Evolutionary conservation across 106 monocot species (phyloP).

Genomic region (Acorus calamus): DNA sequence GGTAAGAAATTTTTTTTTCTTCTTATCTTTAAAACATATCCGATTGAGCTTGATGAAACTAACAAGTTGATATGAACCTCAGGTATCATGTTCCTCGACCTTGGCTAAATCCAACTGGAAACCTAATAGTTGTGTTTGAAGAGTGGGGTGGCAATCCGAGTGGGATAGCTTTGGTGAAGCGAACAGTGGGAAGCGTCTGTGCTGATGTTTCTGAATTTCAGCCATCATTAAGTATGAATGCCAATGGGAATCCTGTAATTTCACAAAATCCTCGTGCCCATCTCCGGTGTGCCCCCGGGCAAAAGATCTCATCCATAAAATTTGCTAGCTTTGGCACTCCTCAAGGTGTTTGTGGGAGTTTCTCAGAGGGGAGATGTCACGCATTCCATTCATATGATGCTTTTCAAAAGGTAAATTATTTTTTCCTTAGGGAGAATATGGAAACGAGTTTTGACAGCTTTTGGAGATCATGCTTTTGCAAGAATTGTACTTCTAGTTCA

Average conservation of each 20-base stretch:
- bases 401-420: slow-evolving; percentile 55
- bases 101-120: slow-evolving; percentile 72
- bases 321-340: slow-evolving; percentile 96
- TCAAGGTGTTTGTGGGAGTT: slow-evolving; percentile 64
- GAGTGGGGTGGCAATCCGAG: slow-evolving; percentile 84
- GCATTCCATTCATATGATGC: slow-evolving; percentile 78
- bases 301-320: slow-evolving; percentile 59
- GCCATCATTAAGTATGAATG: slow-evolving; percentile 49
- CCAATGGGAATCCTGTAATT: slow-evolving; percentile 17
- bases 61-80: not conserved
- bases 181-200: slow-evolving; percentile 56
- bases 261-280: slow-evolving; percentile 36
- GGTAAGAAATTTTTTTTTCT: slow-evolving; percentile 27
- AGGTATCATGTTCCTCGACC: slow-evolving; percentile 95
- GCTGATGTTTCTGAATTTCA: slow-evolving; percentile 17
- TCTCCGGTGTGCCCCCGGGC: slow-evolving; percentile 49
- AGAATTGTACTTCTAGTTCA: too few relatives aligned
- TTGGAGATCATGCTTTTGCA: too few relatives aligned
- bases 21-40: not conserved
- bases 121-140: slow-evolving; percentile 77
- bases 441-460: too few relatives aligned
- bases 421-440: too few relatives aligned
- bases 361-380: slow-evolving; percentile 72
- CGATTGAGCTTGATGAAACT: not conserved
- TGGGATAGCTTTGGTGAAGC: slow-evolving; percentile 60